Percentiles rank a stretch among this genome's conserved stretches.
These are phyloP conservation scores for Rhinocladiella mackenziei DNA, from an alignment of 2,329 filamentous ascomycete species.

Conservation along the genomic window DNA sequence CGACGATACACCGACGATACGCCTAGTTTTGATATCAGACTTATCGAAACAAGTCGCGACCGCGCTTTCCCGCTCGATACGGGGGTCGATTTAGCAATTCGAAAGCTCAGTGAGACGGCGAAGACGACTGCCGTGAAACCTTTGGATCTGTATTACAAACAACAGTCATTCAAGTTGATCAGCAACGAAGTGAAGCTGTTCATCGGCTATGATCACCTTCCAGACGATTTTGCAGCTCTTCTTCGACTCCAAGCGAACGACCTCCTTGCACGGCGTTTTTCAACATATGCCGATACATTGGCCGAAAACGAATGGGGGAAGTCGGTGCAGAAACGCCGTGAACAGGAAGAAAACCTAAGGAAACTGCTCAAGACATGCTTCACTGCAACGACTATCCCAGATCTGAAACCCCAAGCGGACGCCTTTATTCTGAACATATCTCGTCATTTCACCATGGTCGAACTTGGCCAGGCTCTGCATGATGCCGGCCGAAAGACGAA, in stretches of 20 bases:
- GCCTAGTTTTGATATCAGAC: slow-evolving; percentile 79
- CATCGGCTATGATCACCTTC: slow-evolving; percentile 79
- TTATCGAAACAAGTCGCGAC: slow-evolving; percentile 86
- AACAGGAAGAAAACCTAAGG: slow-evolving; percentile 76
- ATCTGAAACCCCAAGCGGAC: slow-evolving; percentile 72
- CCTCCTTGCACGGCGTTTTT: slow-evolving; percentile 66
- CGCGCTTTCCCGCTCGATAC: slow-evolving; percentile 81
- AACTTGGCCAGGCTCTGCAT: slow-evolving; percentile 79
- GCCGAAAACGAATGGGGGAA: slow-evolving; percentile 72
- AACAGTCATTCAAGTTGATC: slow-evolving; percentile 83
- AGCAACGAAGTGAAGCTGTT: slow-evolving; percentile 85
- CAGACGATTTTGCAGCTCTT: slow-evolving; percentile 80
- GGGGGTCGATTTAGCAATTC: slow-evolving; percentile 82
- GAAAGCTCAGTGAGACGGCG: slow-evolving; percentile 76
- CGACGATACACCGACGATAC: slow-evolving; percentile 82
- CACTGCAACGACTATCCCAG: slow-evolving; percentile 75
- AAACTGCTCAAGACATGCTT: slow-evolving; percentile 86
- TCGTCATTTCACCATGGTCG: slow-evolving; percentile 83
- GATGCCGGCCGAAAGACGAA: slow-evolving; percentile 71
- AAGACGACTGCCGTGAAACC: slow-evolving; percentile 59
- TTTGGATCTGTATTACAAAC: slow-evolving; percentile 85
- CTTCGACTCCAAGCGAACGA: slow-evolving; percentile 89
- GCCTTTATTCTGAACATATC: slow-evolving; percentile 75
- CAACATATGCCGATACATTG: slow-evolving; percentile 63
- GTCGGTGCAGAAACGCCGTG: slow-evolving; percentile 80